Conservation (phyloP, 768 basidiomycete genomes). For the Mycena galericulata region DNA sequence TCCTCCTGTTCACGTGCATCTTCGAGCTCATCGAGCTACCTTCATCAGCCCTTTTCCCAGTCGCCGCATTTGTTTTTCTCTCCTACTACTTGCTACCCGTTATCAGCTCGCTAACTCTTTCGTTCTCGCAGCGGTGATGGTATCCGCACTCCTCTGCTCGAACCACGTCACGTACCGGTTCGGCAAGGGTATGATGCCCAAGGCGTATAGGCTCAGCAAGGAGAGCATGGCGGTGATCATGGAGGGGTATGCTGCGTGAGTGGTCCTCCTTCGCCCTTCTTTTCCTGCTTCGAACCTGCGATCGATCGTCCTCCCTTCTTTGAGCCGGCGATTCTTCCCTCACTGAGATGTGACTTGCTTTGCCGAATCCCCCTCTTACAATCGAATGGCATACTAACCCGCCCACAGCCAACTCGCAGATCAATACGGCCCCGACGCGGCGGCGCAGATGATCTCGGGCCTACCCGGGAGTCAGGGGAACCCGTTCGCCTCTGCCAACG, state of each 20-base stretch:
- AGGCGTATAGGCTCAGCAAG: slow-evolving; percentile 80
- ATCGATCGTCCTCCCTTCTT: slow-evolving; percentile 12
- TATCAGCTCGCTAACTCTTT: neutral
- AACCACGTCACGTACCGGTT: slow-evolving; percentile 90
- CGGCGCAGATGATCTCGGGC: slow-evolving; percentile 58
- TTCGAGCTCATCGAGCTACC: too few relatives aligned
- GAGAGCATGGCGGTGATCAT: slow-evolving; percentile 84
- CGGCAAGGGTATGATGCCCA: slow-evolving; percentile 91
- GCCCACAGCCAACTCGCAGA: slow-evolving; percentile 74
- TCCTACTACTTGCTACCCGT: too few relatives aligned
- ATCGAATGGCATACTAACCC: too few relatives aligned
- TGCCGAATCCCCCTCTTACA: too few relatives aligned
- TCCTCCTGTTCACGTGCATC: too few relatives aligned
- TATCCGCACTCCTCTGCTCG: slow-evolving; percentile 75
- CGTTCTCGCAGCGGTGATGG: slow-evolving; percentile 53
- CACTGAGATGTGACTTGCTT: too few relatives aligned
- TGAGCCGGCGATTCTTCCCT: too few relatives aligned
- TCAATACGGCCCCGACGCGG: slow-evolving; percentile 73
- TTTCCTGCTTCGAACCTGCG: slow-evolving; percentile 16
- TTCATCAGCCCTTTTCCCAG: too few relatives aligned
- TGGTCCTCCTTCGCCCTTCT: slow-evolving; percentile 16
- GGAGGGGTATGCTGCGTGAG: slow-evolving; percentile 84
- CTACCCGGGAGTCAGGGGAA: too few relatives aligned
- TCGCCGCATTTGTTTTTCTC: too few relatives aligned
- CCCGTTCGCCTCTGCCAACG: slow-evolving; percentile 1